Evolutionary conservation across 2,329 filamentous ascomycete genomes (phyloP), one percentile per base, ranked within the genome.

Genomic region (Fusarium newnesense): DNA sequence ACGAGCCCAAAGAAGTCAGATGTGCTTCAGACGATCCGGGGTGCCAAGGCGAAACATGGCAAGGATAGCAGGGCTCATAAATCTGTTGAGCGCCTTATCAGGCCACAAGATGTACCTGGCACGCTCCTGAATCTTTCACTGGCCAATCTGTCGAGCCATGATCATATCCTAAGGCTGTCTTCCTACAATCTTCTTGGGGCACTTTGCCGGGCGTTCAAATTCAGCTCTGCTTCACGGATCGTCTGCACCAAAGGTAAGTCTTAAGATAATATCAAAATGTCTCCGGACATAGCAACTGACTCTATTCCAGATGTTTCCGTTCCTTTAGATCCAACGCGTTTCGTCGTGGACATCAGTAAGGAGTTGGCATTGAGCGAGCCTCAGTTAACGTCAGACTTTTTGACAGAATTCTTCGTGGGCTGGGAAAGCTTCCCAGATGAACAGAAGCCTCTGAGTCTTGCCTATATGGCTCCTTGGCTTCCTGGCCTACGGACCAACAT

Each of bases 321-420:
- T 60, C 91, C 91, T 1, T 79, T 89, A 43, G 89, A 92, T 68
- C 87, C 91, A 5, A 89, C 89, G 7, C 85, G 86, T 30, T 92
- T 93, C 77, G 90, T 93, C 46, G 83, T 93, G 74, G 87, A 87
- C 52, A 90, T 93, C 52, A 93, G 91, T 82, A 87, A 87, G 75
- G 87, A 89, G 69, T 83, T 93, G 21, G 90, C 91, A 13, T 81
- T 83, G 36, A 87, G 90, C 26, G 91, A 93, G 76, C 89, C 91
- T 28, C 90, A 92, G 74, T 84, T 93, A 12, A 93, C 91, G 2
- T 87, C 87, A 12, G 91, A 93, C 76, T 93, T 93, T 75, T 77
- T 93, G 43, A 92, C 91, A n/a, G 91, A 93, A 75, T 93, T 93
- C 77, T 93, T 93, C 66, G 89, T 92, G 30, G 90, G 91, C 24